Base-by-base conservation (phyloP, 495 filamentous ascomycete genomes). In the Rusavskia elegans region DNA sequence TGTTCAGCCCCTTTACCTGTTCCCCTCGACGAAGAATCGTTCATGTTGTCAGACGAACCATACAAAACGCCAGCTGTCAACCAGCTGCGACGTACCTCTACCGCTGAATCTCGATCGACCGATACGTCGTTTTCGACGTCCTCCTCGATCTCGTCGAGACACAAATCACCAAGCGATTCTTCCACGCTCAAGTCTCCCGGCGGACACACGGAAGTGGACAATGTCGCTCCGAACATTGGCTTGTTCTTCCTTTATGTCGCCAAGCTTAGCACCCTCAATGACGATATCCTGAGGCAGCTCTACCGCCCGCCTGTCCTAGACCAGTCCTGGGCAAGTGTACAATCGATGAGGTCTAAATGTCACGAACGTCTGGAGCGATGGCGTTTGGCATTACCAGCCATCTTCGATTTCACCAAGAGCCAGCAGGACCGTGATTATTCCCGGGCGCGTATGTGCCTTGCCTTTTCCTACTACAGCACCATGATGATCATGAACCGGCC, bases 401-500 rank as follows among this genome's bases (percentile, higher is more conserved):
- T 65, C n/a, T 71, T 76, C 52, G 71, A 77, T 54, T 80, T 79
- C 54, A 63, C 62, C 14, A 59, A 56, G 8, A 63, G 62, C 0
- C 57, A 59, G 50, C 58, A 67, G 7, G 64, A 70, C 19, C 63
- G 64, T 23, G 57, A 59, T 9, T 59, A 63, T 0, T 58, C 63
- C 20, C 51, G 64, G 23, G 61, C 72, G 17, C 69, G 72, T 14
- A 59, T 61, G 49, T 72, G 69, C 49, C 63, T 77, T 39, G 71
- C 69, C 16, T 73, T 84, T 46, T 71, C 75, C 40, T 83, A 78
- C 58, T 74, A 79, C 59, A 78, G 78, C 53, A 71, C 72, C 16
- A 67, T 69, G 6, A 80, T 82, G 42, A 72, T 83, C 13, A 67
- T 81, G 21, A 76, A 75, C 39, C 77, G 82, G 9, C 82, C 82